Base-by-base conservation (phyloP, 1,284 basidiomycete species). In the Ceratobasidium sp. region DNA sequence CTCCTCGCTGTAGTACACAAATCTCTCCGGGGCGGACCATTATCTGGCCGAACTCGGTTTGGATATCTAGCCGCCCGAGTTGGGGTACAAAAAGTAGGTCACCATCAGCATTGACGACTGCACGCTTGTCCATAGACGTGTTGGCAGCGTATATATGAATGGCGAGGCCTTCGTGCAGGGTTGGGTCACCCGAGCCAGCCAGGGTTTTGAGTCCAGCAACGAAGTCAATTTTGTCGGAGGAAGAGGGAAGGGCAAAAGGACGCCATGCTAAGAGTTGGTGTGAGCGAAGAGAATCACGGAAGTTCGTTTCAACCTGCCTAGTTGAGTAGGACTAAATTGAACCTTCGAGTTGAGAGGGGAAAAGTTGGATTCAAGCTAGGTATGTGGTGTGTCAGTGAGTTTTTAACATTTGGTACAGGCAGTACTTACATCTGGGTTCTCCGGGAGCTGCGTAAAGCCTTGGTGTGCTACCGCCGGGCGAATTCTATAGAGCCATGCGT, bases 391-490 rank as follows among this genome's bases (percentile, higher is more conserved):
- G 20, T 50, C 20, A 48, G 44, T 62, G 26, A n/a, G 13, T 26
- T 13, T 15, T 38, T 23, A 5, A 3, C n/a, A 48, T 9, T 26
- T 40, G 48, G 20, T 52, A 50, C 46, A 5, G 50, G 28, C 20
- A 44, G 17, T 44, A 20, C 23, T n/a, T 82, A 90, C 91, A 82
- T 90, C 89, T n/a, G 88, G 88, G 82, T 90, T 91, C 69, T 88
- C 87, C 0, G 88, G 88, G 20, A 89, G 84, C 61, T 84, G 83
- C 9, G 84, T 87, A 81, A 92, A 92, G 1, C 91, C 91, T 81
- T 90, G 85, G 82, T 93, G 92, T 0, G 90, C 89, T 26, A 93
- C 92, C 5, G 91, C 91, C 1, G 91, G 91, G n/a, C 90, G 88
- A 80, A 91, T 90, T 48, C 90, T 89, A 82, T 91, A 91, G 7